Evolutionary conservation across 129 eudicot genomes (phyloP), one percentile per base, ranked within the genome.

Genomic region (Logfia minima): DNA sequence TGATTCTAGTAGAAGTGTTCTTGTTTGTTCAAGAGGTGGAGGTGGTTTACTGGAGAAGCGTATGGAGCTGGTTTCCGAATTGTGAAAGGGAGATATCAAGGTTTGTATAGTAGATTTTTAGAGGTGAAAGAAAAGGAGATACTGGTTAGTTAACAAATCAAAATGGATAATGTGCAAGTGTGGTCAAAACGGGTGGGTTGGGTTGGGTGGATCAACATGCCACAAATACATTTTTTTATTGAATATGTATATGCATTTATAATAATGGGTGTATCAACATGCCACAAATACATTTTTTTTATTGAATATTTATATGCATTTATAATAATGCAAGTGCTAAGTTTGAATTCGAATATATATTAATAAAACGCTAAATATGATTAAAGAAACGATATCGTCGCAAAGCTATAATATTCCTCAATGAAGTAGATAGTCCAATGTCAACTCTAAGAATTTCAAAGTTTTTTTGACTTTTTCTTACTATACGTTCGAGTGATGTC

Each of bases 11-110:
- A 80, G 68, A 45, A 84, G 79, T 79, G 82, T 93, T 80, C 88
- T 93, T 60, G 89, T 93, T 80, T 93, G 98, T 81, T 93, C 98
- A 66, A 86, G 96, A 84, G 98, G 98, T n/a, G 96, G 97, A 5
- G 98, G 98, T 19, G 98, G 98, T 75, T 85, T 93, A 67, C 71
- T 93, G 29, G 88, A 82, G 63, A 91, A 93, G 77, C 97, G 98
- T 22, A 93, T 93, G 98, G 97, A 91, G 82, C 88, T 94, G 22
- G 97, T 81, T 65, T 85, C 92, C n/a, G 93, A 94, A 76, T 80
- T 94, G 8, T 84, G 98, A 97, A 90, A 89, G 67, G 89, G 86
- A 34, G 91, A 82, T 71, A 87, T 94, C 74, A 91, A 81, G 87
- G 98, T 89, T 28, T 55, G 86, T 23, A 23, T 23, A 23, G 61